Base-by-base conservation (phyloP, 257 asterid genomes). In the Nicotiana paniculata region DNA sequence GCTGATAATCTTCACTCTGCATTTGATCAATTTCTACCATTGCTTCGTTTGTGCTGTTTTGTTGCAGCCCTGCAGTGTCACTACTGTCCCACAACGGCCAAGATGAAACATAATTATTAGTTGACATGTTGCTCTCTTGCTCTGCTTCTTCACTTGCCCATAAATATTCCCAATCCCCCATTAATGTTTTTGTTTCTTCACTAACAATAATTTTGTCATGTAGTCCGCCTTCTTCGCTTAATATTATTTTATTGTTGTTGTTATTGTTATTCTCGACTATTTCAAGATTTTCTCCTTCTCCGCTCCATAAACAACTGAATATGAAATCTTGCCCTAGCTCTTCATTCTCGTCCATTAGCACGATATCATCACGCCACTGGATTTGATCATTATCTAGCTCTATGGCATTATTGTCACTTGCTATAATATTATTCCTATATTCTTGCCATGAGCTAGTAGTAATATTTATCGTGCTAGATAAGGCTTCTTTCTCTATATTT, bases 41-140 rank as follows among this genome's bases (percentile, higher is more conserved):
- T 13, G 26, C 17, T 32, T 84, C 9, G 3, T 51, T 46, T 11
- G 3, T 69, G 30, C 18, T 10, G 32, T 37, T 18, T 43, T 43
- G 51, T 43, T 43, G 12, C 51, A 43, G 51, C 3, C 51, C 0
- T 69, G 32, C 77, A 72, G 1, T 53, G 62, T 74, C 48, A 64
- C 37, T 63, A 18, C 35, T 28, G 21, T 86, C 89, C 90, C 89
- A 86, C 12, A 86, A 82, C 88, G 0, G 92, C 81, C 46, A 88
- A 65, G 58, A 53, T 69, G 77, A 72, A 54, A 46, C 6, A 53
- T 53, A 9, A 43, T 43, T 53, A 53, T 53, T 46, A 66, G 13
- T 48, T 24, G 57, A 43, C 15, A n/a, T 70, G 46, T 43, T 33
- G 26, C 82, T 81, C 1, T 78, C 88, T 35, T 86, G 66, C 53